These are phyloP conservation scores for Ophiosphaerella herpotricha DNA, from an alignment of 2,329 filamentous ascomycete genomes.

Conservation along the genomic window DNA sequence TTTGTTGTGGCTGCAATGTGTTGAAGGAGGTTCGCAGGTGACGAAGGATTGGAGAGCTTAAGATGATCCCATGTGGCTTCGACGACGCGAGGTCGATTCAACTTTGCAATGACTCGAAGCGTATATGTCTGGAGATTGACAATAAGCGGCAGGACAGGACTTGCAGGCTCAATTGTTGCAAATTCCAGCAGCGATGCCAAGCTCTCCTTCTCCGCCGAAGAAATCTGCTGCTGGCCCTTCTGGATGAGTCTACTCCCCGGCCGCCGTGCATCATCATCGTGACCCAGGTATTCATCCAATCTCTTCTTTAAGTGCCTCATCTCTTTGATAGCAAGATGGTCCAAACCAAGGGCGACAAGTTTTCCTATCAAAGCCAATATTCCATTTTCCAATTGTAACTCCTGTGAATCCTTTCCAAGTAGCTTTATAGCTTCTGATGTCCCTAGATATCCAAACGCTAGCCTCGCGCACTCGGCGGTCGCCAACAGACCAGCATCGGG, in stretches of 20 bases:
- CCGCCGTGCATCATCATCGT: conserved; percentile 8
- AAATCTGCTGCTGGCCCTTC: conserved; percentile 33
- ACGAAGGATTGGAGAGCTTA: conserved; percentile 57
- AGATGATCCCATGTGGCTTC: conserved; percentile 64
- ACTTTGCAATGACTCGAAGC: conserved; percentile 65
- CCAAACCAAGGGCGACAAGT: conserved; percentile 66
- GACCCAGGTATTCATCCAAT: conserved; percentile 53
- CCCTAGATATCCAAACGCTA: conserved; percentile 69
- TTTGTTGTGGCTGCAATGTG: conserved; percentile 54
- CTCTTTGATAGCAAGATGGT: conserved; percentile 72
- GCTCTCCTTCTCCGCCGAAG: conserved; percentile 48
- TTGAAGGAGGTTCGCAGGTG: conserved; percentile 63
- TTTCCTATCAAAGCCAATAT: conserved; percentile 72
- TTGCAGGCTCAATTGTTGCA: conserved; percentile 45
- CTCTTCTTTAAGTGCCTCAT: conserved; percentile 67
- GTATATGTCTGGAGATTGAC: conserved; percentile 68
- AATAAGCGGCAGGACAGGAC: conserved; percentile 57
- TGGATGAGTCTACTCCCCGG: background rate
- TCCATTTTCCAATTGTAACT: conserved; percentile 72
- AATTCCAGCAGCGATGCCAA: conserved; percentile 68
- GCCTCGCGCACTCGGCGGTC: conserved; percentile 69
- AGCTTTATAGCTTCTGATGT: conserved; percentile 58
- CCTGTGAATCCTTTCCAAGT: conserved; percentile 60
- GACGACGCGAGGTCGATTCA: conserved; percentile 63
- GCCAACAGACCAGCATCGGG: conserved; percentile 52